Evolutionary conservation across 306 rosid genomes (phyloP).

Genomic region (Vicia sativa): DNA sequence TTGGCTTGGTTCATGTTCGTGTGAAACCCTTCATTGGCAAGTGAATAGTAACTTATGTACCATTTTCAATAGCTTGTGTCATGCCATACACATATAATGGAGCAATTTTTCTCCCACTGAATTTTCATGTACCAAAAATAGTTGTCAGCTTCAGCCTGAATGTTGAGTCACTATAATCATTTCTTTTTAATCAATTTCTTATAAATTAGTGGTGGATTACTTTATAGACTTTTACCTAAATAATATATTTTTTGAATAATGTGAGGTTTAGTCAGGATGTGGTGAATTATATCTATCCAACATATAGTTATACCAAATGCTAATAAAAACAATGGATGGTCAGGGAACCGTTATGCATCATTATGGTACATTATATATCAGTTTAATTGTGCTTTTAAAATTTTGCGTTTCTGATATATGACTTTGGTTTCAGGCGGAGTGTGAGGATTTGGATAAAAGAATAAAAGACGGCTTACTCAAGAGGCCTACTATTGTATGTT

Average conservation of each 20-base stretch:
- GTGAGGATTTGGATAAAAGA: slow-evolving; percentile 68
- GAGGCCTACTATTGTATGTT: slow-evolving; percentile 67
- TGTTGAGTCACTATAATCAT: slow-evolving; percentile 8
- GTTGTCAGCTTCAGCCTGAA: slow-evolving; percentile 11
- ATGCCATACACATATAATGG: slow-evolving; percentile 22
- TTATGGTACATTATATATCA: no score
- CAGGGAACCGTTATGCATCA: no score
- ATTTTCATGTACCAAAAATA: slow-evolving; percentile 25
- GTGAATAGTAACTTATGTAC: slow-evolving; percentile 1
- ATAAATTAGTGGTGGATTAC: not conserved
- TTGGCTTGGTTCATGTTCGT: not conserved
- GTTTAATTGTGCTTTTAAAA: slow-evolving; percentile 29
- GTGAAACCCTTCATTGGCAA: slow-evolving; percentile 5
- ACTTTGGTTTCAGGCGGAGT: slow-evolving; percentile 72
- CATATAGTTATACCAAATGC: not conserved
- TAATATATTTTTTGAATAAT: no score
- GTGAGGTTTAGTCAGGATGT: no score
- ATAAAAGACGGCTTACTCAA: slow-evolving; percentile 64
- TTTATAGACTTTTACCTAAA: slow-evolving; percentile 20
- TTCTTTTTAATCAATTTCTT: not conserved
- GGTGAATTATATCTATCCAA: no score
- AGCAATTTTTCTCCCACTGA: not conserved
- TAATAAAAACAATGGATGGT: no score
- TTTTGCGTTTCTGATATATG: slow-evolving; percentile 27
- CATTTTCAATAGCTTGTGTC: slow-evolving; percentile 12